A percentile compares a stretch with the other conserved stretches of the same genome.
Evolutionary conservation across 306 rosid genomes (phyloP).

Genomic region (Rosa lucieae): DNA sequence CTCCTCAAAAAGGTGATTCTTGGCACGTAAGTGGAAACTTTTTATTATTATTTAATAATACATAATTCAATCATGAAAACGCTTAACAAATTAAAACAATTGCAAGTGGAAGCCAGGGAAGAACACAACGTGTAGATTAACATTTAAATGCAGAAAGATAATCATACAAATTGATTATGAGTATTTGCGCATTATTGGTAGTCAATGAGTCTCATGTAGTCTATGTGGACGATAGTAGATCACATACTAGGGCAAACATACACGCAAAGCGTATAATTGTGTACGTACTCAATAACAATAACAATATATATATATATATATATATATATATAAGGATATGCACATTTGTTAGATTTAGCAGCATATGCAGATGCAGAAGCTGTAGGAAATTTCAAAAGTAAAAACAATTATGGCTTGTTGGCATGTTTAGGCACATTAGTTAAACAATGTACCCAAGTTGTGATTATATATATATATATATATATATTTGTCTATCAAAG

Average conservation of each 20-base stretch:
- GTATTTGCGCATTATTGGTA: constrained; percentile 15
- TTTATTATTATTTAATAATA: background rate
- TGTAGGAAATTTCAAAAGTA: background rate
- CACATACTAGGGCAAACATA: constrained; percentile 29
- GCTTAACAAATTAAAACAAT: constrained; percentile 1
- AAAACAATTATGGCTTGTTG: constrained; percentile 20
- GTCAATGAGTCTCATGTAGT: constrained; percentile 18
- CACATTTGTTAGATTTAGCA: constrained; percentile 2
- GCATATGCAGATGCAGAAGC: constrained; percentile 2
- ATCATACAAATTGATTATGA: constrained; percentile 7
- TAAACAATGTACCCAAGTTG: background rate
- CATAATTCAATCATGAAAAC: background rate
- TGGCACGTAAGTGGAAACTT: constrained; percentile 29
- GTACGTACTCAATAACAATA: background rate
- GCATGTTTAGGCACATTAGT: background rate
- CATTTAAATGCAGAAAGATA: background rate
- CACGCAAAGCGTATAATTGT: constrained; percentile 12
- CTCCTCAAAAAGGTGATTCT: constrained; percentile 40
- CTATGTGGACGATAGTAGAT: constrained; percentile 43
- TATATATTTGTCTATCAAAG: background rate
- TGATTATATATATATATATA: background rate
- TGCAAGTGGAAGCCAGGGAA: constrained; percentile 34
- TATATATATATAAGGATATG: background rate
- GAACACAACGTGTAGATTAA: background rate
- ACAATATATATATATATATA: no score